A percentile compares a stretch with the other conserved stretches of the same genome.
Conservation (phyloP, 768 basidiomycete species). For the Xerocomus potaroensis region DNA sequence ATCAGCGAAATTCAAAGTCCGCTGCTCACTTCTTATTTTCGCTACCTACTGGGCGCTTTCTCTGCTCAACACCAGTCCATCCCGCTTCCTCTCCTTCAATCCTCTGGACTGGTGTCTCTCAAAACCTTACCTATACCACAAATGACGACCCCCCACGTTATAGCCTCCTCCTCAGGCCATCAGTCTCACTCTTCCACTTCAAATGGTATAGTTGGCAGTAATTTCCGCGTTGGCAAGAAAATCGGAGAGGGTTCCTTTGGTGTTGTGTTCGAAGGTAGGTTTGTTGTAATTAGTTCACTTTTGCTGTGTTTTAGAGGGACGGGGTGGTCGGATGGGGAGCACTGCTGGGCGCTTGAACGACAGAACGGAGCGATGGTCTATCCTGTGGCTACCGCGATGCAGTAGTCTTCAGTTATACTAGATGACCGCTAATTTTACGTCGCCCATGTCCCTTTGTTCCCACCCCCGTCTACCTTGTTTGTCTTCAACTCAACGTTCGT, state of each 20-base stretch:
- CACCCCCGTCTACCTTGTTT: constrained; percentile 1
- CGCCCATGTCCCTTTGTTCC: constrained; percentile 5
- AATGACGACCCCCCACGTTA: constrained; percentile 83
- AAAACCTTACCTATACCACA: constrained; percentile 6
- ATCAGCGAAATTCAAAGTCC: constrained; percentile 31
- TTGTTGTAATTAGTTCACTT: constrained; percentile 4
- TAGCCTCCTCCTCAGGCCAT: constrained; percentile 71
- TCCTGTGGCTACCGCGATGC: constrained; percentile 6
- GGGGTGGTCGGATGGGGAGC: constrained; percentile 1
- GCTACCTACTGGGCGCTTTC: constrained; percentile 20
- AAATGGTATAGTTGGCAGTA: constrained; percentile 73
- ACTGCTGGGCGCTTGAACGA: constrained; percentile 11
- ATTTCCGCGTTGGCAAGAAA: constrained; percentile 94
- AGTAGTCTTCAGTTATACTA: constrained; percentile 5
- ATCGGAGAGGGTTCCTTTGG: constrained; percentile 99
- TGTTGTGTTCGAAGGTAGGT: constrained; percentile 89
- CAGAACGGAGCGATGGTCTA: constrained; percentile 4
- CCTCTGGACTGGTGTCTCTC: constrained; percentile 27
- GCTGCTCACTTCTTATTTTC: constrained; percentile 30
- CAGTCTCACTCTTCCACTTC: constrained; percentile 57
- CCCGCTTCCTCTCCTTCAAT: constrained; percentile 21
- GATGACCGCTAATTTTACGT: constrained; percentile 2
- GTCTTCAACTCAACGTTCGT: constrained; percentile 11
- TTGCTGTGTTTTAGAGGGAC: neutral
- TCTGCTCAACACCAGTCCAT: constrained; percentile 20